Conservation (phyloP, 2,329 filamentous ascomycete species). For the Epichloe bromicola region DNA sequence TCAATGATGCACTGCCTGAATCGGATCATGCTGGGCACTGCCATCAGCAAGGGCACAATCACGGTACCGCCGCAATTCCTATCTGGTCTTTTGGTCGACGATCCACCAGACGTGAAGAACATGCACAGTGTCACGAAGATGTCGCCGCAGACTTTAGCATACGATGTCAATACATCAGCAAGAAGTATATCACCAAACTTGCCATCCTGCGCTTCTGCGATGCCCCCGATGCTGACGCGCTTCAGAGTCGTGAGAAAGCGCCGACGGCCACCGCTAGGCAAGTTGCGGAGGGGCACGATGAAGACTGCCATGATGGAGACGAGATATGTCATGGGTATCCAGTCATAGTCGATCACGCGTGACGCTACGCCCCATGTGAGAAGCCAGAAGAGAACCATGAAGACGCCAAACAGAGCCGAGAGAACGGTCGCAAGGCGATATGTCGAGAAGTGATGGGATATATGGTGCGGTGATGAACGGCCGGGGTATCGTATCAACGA, state of each 20-base stretch:
- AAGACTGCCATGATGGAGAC: conserved; percentile 59
- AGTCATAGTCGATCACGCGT: conserved; percentile 66
- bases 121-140: conserved; percentile 83
- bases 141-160: conserved; percentile 84
- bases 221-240: conserved; percentile 69
- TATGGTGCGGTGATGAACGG: conserved; percentile 55
- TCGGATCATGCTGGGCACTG: conserved; percentile 71
- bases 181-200: conserved; percentile 92
- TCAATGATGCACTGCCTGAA: conserved; percentile 87
- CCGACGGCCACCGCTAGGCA: conserved; percentile 57
- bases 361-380: conserved; percentile 58
- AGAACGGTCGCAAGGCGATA: conserved; percentile 76
- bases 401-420: conserved; percentile 55
- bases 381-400: conserved; percentile 71
- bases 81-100: conserved; percentile 70
- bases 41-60: conserved; percentile 73
- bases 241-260: conserved; percentile 64
- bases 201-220: conserved; percentile 75
- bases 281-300: conserved; percentile 54
- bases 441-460: conserved; percentile 65
- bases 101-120: conserved; percentile 61
- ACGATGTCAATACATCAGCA: conserved; percentile 88
- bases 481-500: conserved; percentile 75
- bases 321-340: conserved; percentile 77
- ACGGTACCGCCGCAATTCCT: conserved; percentile 67